Evolutionary conservation across 371 early-diverging fungal genomes (phyloP), one percentile per base, ranked within the genome.

Genomic region (Mortierella sp.): DNA sequence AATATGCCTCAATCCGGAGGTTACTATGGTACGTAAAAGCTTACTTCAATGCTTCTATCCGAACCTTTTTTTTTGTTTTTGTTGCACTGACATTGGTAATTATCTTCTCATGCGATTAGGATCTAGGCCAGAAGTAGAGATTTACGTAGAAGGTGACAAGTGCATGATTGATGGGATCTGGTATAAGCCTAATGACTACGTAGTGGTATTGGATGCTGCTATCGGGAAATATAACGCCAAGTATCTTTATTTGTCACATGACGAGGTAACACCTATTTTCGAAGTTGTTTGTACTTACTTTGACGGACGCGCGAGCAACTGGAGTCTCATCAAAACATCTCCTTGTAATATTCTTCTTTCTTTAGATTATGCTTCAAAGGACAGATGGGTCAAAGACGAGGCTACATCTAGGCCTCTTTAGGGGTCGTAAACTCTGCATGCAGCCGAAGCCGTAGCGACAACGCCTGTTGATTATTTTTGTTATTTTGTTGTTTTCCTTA

Each of bases 141-240:
- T 81, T 5, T 76, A 69, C n/a, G 67, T 81, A 39, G 83, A 81
- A 32, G 76, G 76, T 37, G 71, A 37, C 57, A 73, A 76, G 22
- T 81, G 83, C 32, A 73, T 70, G 73, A 76, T 81, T 24, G 83
- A 81, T 28, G 76, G 76, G 5, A 81, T 81, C 22, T 81, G 83
- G 83, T 81, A 76, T 54, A 73, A 73, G 22, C 73, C 76, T 30
- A 68, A 66, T 26, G 83, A 81, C 28, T 37, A 72, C 40, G 83
- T 81, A 1, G 76, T 81, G 1, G 83, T 81, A 9, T 47, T 81
- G 45, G 83, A 81, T 64, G 83, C 83, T 8, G 51, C 66, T 1
- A 72, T 76, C 20, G 83, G 83, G 22, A 75, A 72, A 58, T 81
- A 81, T 67, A 72, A 70, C 45, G 83, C 83, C 16, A 81, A 81